These are phyloP conservation scores for Rhododendron ferrugineum DNA, from an alignment of 148 eudicot species.

Conservation along the genomic window DNA sequence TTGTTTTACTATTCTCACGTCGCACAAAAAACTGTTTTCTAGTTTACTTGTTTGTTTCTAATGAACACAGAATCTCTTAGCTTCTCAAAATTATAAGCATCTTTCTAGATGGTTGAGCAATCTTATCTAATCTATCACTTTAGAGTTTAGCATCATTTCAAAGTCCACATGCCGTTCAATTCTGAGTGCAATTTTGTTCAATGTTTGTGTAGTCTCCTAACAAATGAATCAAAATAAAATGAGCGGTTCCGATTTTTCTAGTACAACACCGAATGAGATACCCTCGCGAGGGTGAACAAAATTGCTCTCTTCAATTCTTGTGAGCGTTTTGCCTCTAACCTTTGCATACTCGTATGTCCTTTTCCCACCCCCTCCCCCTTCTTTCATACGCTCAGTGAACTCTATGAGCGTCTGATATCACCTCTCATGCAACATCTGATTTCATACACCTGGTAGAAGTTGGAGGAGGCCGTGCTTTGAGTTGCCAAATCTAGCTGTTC, in stretches of 20 bases:
- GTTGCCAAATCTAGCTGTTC: conserved; percentile 15
- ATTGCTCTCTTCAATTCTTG: no score
- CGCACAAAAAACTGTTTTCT: background rate
- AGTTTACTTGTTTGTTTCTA: background rate
- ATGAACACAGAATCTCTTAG: background rate
- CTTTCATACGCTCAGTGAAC: background rate
- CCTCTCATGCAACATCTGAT: conserved; percentile 19
- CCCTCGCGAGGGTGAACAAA: no score
- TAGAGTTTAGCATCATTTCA: background rate
- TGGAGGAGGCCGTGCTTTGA: conserved; percentile 7
- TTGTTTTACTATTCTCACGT: background rate
- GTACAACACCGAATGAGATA: no score
- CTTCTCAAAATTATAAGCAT: background rate
- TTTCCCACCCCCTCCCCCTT: background rate
- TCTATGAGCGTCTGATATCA: background rate
- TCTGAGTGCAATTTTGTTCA: no score
- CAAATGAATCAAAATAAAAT: no score
- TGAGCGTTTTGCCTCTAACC: background rate
- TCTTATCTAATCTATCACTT: background rate
- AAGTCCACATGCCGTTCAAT: background rate
- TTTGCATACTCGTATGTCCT: background rate
- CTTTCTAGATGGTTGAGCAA: background rate
- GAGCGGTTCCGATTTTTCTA: no score
- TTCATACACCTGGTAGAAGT: background rate
- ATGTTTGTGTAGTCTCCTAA: no score